phyloP scores from a whole-genome alignment of 2,329 filamentous ascomycete genomes.

The Aspergillus sp. region DNA sequence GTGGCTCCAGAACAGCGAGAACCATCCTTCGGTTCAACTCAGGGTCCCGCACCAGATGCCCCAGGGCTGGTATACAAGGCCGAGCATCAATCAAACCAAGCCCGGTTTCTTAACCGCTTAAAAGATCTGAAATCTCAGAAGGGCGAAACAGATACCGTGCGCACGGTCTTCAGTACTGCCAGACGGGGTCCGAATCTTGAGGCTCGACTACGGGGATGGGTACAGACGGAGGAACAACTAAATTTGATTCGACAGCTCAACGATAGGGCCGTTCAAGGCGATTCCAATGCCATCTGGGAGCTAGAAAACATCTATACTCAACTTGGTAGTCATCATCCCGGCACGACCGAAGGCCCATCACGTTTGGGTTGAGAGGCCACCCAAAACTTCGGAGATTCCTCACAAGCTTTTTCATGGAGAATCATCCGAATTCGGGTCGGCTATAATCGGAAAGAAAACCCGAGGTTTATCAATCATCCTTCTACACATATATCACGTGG shows the following conservation, averaged over 20 bases:
- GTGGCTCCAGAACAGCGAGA: neutral
- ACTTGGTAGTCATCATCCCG: constrained; percentile 20
- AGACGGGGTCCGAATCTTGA: constrained; percentile 33
- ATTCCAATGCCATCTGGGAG: constrained; percentile 33
- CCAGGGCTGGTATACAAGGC: constrained; percentile 22
- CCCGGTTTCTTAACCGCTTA: constrained; percentile 63
- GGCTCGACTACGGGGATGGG: constrained; percentile 36
- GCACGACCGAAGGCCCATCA: constrained; percentile 9
- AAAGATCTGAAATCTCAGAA: constrained; percentile 64
- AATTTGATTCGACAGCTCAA: constrained; percentile 38
- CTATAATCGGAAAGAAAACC: neutral
- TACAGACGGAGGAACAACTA: constrained; percentile 38
- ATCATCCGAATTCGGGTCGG: neutral
- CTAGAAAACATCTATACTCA: constrained; percentile 39
- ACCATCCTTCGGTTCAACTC: neutral
- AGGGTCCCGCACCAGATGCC: neutral
- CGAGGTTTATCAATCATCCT: neutral
- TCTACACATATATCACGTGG: neutral
- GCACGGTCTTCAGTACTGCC: constrained; percentile 54
- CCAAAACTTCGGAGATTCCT: neutral
- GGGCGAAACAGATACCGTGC: constrained; percentile 66
- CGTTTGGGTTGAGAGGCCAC: constrained; percentile 9
- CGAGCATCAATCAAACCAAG: constrained; percentile 42
- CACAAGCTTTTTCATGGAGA: neutral
- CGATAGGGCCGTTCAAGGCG: constrained; percentile 36